Percentiles rank a stretch among this genome's conserved stretches.
Evolutionary conservation across 192 early-diverging fungal species (phyloP).

Genomic region (Linnemannia zychae): DNA sequence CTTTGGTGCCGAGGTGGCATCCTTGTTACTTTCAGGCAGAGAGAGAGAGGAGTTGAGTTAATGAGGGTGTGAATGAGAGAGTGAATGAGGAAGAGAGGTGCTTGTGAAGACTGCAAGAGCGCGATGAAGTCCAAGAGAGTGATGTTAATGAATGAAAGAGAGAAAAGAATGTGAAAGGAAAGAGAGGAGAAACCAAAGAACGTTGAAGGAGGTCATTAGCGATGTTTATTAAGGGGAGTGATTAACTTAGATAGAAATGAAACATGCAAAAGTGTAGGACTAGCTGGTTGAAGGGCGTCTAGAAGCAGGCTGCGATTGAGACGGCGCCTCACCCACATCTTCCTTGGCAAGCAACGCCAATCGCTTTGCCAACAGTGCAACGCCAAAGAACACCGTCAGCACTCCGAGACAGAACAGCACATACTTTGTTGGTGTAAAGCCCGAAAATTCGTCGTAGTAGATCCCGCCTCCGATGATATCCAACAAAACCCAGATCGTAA

Average conservation of each 20-base stretch:
- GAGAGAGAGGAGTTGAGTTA: slow-evolving; percentile 5
- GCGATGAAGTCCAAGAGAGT: not conserved
- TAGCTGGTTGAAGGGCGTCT: slow-evolving; percentile 2
- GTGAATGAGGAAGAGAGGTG: not conserved
- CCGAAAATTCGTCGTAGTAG: slow-evolving; percentile 83
- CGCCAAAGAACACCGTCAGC: slow-evolving; percentile 79
- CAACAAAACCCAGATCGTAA: slow-evolving; percentile 85
- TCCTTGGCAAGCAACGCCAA: slow-evolving; percentile 61
- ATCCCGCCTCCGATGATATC: slow-evolving; percentile 88
- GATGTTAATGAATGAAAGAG: not conserved
- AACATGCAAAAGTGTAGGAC: too few relatives aligned
- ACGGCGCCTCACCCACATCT: slow-evolving; percentile 31
- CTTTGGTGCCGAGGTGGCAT: not conserved
- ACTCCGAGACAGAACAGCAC: slow-evolving; percentile 77
- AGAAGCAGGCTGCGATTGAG: slow-evolving; percentile 13
- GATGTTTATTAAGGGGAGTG: not conserved
- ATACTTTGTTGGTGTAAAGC: slow-evolving; percentile 74
- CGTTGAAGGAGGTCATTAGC: not conserved
- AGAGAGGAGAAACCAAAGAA: not conserved
- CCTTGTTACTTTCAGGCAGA: not conserved
- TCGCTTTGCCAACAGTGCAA: slow-evolving; percentile 74
- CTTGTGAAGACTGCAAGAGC: not conserved
- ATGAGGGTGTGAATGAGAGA: not conserved
- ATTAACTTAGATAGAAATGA: too few relatives aligned
- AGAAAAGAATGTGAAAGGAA: not conserved